Evolutionary conservation across 805 yeast species (phyloP).

Genomic region (Candida taoyuanica): DNA sequence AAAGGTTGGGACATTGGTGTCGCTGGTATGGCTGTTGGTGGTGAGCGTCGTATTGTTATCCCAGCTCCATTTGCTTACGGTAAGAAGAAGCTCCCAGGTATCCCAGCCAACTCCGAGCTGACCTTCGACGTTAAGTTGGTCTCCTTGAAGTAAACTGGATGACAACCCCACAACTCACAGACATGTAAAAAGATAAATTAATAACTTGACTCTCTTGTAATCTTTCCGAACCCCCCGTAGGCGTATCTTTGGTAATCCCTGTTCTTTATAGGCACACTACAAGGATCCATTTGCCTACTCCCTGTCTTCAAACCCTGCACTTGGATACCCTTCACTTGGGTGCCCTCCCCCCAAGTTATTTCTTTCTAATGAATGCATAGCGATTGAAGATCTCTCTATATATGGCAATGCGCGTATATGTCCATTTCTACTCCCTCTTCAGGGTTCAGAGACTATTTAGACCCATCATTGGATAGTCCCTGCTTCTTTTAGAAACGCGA

Average conservation of each 20-base stretch:
- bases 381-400: no score
- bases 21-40: constrained; percentile 97
- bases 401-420: no score
- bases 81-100: constrained; percentile 88
- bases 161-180: background rate
- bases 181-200: background rate
- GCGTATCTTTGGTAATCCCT: no score
- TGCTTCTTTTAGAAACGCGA: no score
- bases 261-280: no score
- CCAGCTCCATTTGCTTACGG: constrained; percentile 98
- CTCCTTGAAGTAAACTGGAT: constrained; percentile 60
- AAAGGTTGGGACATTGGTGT: constrained; percentile 99
- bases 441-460: background rate
- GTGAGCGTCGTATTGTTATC: constrained; percentile 95
- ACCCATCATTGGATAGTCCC: no score
- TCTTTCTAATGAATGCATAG: no score
- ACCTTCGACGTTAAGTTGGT: constrained; percentile 95
- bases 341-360: no score
- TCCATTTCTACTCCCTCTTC: background rate
- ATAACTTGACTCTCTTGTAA: background rate
- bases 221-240: background rate
- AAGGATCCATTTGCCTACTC: no score
- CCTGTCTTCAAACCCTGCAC: no score
- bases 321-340: no score
- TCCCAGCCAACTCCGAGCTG: constrained; percentile 95